Evolutionary conservation across 352 stramenopile genomes (phyloP), one percentile per base, ranked within the genome.

Genomic region (Thraustochytrium sp.): DNA sequence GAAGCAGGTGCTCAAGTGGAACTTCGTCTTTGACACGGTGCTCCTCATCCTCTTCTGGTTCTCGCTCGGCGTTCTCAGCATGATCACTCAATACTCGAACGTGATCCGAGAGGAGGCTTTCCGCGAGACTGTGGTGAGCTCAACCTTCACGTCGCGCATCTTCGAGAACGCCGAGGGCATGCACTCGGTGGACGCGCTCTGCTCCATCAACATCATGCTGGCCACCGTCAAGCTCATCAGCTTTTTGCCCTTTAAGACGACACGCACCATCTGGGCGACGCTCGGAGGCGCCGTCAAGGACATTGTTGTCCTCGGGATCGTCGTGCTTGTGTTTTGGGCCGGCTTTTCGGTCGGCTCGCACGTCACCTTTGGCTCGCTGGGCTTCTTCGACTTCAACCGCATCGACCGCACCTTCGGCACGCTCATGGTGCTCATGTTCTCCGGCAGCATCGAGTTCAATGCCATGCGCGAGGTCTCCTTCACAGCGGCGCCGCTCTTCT

Each of bases 371-470:
- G 68, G 68, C 49, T 64, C 68, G 4, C 44, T 80, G 18, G 68
- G 68, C 2, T 80, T 80, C 34, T 63, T 63, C 38, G 68, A 80
- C 48, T 80, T 80, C 46, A 51, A 80, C 38, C 68, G 68, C 18
- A 72, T 80, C 29, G 68, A 80, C 38, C 68, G 68, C 68, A 80
- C 68, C 23, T 80, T 80, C 63, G 68, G 68, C 37, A 80, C 68
- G 4, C 49, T 77, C 29, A 80, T 80, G 68, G 68, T 80, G 44
- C 68, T 80, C 37, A 80, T 80, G 68, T 80, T 80, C 31, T 55
- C 31, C 21, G 68, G 68, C 8, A 46, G 29, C 18, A 51, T 80
- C 13, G 68, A 80, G 21, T 80, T 63, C 46, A 80, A 80, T 31
- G 68, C 44, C n/a, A 80, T 80, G 68, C 68, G 68, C 31, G 48